A percentile compares a stretch with the other conserved stretches of the same genome.
phyloP scores from a whole-genome alignment of 2,329 filamentous ascomycete genomes.

The Xylaria digitata region DNA sequence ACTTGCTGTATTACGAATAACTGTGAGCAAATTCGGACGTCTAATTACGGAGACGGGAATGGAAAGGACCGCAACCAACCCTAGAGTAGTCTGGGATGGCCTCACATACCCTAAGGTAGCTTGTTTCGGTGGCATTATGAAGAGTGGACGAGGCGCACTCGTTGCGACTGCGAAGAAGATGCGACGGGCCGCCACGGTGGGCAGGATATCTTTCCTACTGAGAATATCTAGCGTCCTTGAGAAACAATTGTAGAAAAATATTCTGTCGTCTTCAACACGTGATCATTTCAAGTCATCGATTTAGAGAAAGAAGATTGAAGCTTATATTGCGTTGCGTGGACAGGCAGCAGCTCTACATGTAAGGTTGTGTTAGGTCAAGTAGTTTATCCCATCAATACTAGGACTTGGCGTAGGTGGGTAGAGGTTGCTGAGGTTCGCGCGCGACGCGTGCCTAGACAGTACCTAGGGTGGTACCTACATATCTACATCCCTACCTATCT shows the following conservation, averaged over 20 bases:
- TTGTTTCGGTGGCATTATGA: constrained; percentile 51
- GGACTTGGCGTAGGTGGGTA: no score
- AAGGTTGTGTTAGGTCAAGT: no score
- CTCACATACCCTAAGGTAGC: constrained; percentile 52
- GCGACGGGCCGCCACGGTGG: constrained; percentile 46
- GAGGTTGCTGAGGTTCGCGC: constrained; percentile 15
- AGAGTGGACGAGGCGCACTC: constrained; percentile 42
- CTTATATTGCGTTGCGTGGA: constrained; percentile 18
- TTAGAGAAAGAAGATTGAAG: background rate
- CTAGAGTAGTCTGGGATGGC: constrained; percentile 51
- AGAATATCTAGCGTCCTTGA: background rate
- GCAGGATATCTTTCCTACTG: background rate
- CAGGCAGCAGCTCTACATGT: constrained; percentile 12
- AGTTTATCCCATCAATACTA: no score
- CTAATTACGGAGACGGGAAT: background rate
- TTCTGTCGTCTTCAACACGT: background rate
- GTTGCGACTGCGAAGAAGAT: constrained; percentile 42
- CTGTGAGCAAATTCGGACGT: constrained; percentile 26
- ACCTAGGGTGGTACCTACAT: background rate
- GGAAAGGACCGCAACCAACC: constrained; percentile 44
- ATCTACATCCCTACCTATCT: no score
- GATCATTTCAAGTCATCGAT: background rate
- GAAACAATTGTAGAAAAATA: constrained; percentile 1
- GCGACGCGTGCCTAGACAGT: constrained; percentile 29
- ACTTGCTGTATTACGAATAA: constrained; percentile 71